Base-by-base conservation (phyloP, 1,139 yeast species). In the Pichia inconspicua region DNA sequence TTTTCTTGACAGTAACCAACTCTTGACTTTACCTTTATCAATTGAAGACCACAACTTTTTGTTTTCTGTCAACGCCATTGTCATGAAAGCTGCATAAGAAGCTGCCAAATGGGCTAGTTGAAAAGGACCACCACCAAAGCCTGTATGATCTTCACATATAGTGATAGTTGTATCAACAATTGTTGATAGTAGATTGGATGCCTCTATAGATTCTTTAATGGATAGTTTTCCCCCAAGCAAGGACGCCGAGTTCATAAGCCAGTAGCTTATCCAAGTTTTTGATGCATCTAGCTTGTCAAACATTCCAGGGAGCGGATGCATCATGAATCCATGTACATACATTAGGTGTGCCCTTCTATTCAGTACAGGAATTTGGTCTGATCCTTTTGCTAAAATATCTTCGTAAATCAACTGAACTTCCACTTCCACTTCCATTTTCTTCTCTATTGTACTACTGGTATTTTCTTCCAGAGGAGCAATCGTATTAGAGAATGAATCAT, bases 81-180 rank as follows among this genome's bases (percentile, higher is more conserved):
- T 71, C 49, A 82, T 68, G 1, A 89, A 59, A 0, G 83, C 84
- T 2, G 97, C 95, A 65, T 89, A 94, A 0, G 94, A 74, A 0
- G 95, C 75, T 0, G 97, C 97, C 28, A 82, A 71, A 67, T 94
- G 98, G 0, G 95, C 87, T 46, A 81, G 55, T 62, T 90, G 97
- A 43, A 82, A 80, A 10, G 68, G 60, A 0, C 97, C 97, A 7
- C 98, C 97, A 1, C 88, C 89, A 53, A 90, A 79, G 0, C 95
- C 96, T 0, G 89, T 90, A 19, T 58, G 70, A 5, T 32, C 35
- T n/a, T 60, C 57, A 14, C 15, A 14, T 8, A n/a, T 2, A 9
- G 22, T 19, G 3, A 19, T 14, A 14, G 41, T 45, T 17, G 37
- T 27, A 4, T 22, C 22, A 5, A 48, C 40, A 25, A 39, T 42